Base-by-base conservation (phyloP, 371 early-diverging fungal genomes). In the Apophysomyces sp. region DNA sequence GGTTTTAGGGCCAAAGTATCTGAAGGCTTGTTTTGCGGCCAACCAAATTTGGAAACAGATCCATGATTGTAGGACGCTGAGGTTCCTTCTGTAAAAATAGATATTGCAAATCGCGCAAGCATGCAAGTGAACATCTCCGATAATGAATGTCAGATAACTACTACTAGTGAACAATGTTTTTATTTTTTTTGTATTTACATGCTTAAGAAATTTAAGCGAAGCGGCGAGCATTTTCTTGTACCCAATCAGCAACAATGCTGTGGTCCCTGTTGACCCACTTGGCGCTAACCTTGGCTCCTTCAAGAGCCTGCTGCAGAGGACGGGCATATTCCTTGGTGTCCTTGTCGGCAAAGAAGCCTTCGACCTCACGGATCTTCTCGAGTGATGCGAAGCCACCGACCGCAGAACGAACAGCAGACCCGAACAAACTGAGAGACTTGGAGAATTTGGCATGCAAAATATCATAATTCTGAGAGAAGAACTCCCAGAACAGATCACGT, bases 291-390 rank as follows among this genome's bases (percentile, higher is more conserved):
- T 87, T 76, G 58, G 94, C 85, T n/a, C 80, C 84, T 78, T 98
- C 98, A 16, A 97, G 67, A 30, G 90, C 86, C 72, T 98, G 98
- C 37, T 92, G 83, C 18, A 96, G 58, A 21, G 88, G 81, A 32
- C 94, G 80, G 32, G 78, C 86, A 70, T 90, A 86, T 51, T 84
- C 78, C 65, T 83, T 85, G n/a, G 88, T 88, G 59, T 94, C 86
- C 73, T 90, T 88, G 49, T 76, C 83, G 12, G 82, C 82, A 78
- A 94, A 93, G 79, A 92, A 93, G 5, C 62, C 67, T 63, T 90
- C 88, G 15, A 91, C 79, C 60, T 93, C 89, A 2, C 69, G 74
- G 62, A 89, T 86, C 56, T 84, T 78, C 27, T 83, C 91, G 16
- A 81, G 63, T n/a, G 82, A 74, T 13, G 87, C 72, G 52, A 93